Evolutionary conservation across 805 yeast genomes (phyloP), one percentile per base, ranked within the genome.

Genomic region (Phaffomyces opuntiae): DNA sequence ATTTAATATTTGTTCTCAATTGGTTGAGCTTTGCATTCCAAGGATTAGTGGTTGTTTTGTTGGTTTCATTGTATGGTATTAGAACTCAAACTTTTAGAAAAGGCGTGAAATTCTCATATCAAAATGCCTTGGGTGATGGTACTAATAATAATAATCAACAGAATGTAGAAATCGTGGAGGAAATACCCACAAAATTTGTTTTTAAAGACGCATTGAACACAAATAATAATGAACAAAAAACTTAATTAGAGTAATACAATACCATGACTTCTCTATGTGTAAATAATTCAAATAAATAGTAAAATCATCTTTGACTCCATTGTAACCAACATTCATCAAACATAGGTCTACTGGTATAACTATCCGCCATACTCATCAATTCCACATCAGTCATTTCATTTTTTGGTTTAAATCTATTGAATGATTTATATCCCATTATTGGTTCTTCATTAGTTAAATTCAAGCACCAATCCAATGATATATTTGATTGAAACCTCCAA

Each of bases 351-450:
- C 74, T 73, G 9, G 81, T 75, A 51, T 77, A 78, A 36, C 74
- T 61, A 51, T 78, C 83, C n/a, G 70, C 69, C 80, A 77, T 75
- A 16, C 66, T 61, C 83, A 78, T 78, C 58, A 67, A 63, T 33
- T 72, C 72, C 31, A 69, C 72, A 47, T 74, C 78, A 6, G 66
- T 62, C 39, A 59, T 32, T 4, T 44, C 39, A 3, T 8, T 8
- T 35, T 53, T 60, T 1, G 19, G 32, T 4, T 40, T 46, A 6
- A 29, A 9, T 29, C 27, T 34, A 1, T 46, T 39, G 33, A 51
- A 43, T 0, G 48, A 39, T 8, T 43, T 13, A 27, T 51, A 53
- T 0, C 66, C 66, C 60, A 61, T 60, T 33, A 53, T 42, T 4
- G 55, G 51, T 7, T 49, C 53, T 5, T 58, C 58, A 27, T 55